These are phyloP conservation scores for Plasmopara muralis DNA, from an alignment of 352 stramenopile genomes.

Conservation along the genomic window DNA sequence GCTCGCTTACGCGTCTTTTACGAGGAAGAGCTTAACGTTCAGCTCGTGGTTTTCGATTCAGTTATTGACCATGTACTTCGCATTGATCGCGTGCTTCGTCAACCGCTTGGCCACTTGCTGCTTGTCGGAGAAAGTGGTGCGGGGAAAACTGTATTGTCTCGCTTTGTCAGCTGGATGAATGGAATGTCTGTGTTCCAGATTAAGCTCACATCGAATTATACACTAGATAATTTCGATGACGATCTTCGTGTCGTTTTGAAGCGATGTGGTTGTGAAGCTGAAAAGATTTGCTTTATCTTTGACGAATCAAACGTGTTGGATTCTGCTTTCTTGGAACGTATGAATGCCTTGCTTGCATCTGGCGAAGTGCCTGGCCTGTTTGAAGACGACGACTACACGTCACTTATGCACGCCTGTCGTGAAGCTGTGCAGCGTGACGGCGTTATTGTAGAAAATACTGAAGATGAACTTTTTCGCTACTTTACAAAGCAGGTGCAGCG, in stretches of 20 bases:
- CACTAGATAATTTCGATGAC: conserved; percentile 99
- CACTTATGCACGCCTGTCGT: conserved; percentile 93
- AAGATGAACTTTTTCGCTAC: conserved; percentile 93
- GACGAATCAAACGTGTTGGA: conserved; percentile 99
- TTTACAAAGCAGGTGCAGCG: conserved; percentile 98
- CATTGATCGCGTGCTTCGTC: conserved; percentile 96
- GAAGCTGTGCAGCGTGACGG: conserved; percentile 91
- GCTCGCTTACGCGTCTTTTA: conserved; percentile 98
- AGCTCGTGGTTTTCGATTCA: conserved; percentile 99
- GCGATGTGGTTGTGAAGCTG: conserved; percentile 94
- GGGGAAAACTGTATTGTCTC: conserved; percentile 98
- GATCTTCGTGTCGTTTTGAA: conserved; percentile 97
- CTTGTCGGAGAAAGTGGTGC: conserved; percentile 98
- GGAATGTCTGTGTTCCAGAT: conserved; percentile 99
- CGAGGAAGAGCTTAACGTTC: conserved; percentile 99
- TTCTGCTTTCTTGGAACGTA: conserved; percentile 98
- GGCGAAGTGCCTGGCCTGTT: conserved; percentile 99
- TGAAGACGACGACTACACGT: conserved; percentile 98
- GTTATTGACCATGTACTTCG: conserved; percentile 98
- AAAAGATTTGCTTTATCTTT: conserved; percentile 99
- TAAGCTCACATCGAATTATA: conserved; percentile 98
- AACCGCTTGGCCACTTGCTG: conserved; percentile 98
- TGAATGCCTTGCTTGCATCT: conserved; percentile 99
- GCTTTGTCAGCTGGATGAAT: conserved; percentile 99
- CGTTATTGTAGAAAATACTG: conserved; percentile 89